phyloP scores from a whole-genome alignment of 2,329 filamentous ascomycete species.

The Fusarium sterilihyphosum region DNA sequence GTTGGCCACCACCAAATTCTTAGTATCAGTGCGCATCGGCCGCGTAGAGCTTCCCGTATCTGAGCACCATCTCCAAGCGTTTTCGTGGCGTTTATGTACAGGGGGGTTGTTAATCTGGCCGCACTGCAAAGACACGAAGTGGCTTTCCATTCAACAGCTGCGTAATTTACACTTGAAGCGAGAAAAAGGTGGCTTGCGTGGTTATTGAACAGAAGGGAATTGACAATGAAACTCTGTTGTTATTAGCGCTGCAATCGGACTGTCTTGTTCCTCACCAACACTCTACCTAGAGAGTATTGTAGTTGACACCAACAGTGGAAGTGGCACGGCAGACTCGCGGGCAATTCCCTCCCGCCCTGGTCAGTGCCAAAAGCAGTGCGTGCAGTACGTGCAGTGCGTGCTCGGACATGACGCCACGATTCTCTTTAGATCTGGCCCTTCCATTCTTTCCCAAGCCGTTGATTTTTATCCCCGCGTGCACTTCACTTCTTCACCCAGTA shows the following conservation, averaged over 20 bases:
- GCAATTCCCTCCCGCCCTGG: background rate
- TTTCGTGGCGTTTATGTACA: background rate
- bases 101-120: background rate
- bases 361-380: background rate
- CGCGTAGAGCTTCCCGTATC: background rate
- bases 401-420: conserved; percentile 10
- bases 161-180: background rate
- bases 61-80: background rate
- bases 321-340: background rate
- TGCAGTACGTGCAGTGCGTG: background rate
- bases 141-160: background rate
- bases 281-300: background rate
- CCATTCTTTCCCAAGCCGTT: background rate
- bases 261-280: background rate
- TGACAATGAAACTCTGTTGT: conserved; percentile 2
- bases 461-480: conserved; percentile 1
- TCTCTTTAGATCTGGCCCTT: background rate
- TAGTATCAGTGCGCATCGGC: background rate
- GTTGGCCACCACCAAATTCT: background rate
- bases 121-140: background rate
- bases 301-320: background rate
- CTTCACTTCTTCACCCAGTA: background rate
- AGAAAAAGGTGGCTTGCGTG: background rate
- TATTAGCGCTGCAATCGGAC: background rate
- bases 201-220: background rate